phyloP scores from a whole-genome alignment of 495 filamentous ascomycete genomes.

The Penicillium malachiteum region DNA sequence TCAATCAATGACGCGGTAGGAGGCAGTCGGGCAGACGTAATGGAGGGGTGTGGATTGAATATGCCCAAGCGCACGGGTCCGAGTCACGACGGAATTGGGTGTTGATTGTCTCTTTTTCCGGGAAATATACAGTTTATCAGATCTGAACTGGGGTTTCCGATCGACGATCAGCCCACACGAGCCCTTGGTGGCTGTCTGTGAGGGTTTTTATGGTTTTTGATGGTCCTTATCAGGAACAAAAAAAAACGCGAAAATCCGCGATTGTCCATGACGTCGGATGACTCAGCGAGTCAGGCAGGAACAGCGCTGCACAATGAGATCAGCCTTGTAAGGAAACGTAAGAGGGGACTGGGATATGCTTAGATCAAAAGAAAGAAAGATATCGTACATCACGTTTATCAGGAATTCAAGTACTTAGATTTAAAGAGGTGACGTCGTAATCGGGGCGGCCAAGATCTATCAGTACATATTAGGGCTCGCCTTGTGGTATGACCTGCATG shows the following conservation, averaged over 20 bases:
- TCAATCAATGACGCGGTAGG: conserved; percentile 24
- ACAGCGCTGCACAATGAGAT: conserved; percentile 1
- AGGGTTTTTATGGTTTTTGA: too few relatives aligned
- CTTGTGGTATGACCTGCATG: too few relatives aligned
- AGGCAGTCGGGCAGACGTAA: conserved; percentile 16
- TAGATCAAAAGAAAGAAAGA: not conserved
- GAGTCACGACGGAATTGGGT: conserved; percentile 10
- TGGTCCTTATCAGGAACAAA: conserved; percentile 9
- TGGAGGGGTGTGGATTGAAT: conserved; percentile 7
- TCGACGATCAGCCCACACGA: conserved; percentile 17
- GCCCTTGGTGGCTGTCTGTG: conserved; percentile 3
- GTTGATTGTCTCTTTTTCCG: not conserved
- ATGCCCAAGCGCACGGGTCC: conserved; percentile 8
- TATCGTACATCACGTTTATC: not conserved
- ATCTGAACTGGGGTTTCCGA: conserved; percentile 6
- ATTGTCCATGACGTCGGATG: conserved; percentile 31
- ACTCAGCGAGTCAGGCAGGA: conserved; percentile 18
- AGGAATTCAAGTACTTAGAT: not conserved
- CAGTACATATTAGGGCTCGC: not conserved
- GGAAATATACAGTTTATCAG: not conserved
- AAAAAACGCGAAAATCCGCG: conserved; percentile 1
- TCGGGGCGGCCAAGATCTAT: not conserved
- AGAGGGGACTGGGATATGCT: not conserved
- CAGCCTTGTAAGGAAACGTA: not conserved
- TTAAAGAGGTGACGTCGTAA: not conserved